phyloP scores from a whole-genome alignment of 2,329 filamentous ascomycete genomes.

The Podosphaera fusca region DNA sequence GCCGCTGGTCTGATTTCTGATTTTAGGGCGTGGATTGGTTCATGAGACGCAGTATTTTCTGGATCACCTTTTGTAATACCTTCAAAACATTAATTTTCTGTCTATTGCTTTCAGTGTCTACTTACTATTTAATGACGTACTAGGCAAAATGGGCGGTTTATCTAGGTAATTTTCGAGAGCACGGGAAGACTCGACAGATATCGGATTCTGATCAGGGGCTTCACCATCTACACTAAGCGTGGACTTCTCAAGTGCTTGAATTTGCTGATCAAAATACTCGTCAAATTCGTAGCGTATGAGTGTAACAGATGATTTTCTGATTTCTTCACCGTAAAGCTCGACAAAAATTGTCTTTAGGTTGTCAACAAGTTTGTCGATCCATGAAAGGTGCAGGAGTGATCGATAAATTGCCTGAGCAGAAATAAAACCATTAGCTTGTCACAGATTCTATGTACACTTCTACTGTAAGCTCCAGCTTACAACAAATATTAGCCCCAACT shows the following conservation, averaged over 20 bases:
- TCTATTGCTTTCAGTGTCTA: not conserved
- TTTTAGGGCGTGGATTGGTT: constrained; percentile 45
- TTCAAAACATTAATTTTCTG: constrained; percentile 3
- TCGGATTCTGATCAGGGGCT: constrained; percentile 10
- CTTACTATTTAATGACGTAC: constrained; percentile 13
- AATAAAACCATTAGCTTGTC: not conserved
- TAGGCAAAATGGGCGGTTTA: constrained; percentile 25
- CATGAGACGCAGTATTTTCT: constrained; percentile 18
- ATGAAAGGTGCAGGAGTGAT: constrained; percentile 79
- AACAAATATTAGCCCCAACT: constrained; percentile 86
- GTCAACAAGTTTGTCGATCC: constrained; percentile 91
- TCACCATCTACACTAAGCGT: constrained; percentile 16
- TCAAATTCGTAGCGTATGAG: constrained; percentile 70
- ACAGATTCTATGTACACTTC: not conserved
- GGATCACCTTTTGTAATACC: constrained; percentile 13
- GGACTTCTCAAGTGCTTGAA: constrained; percentile 52
- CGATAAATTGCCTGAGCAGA: constrained; percentile 67
- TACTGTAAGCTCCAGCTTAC: constrained; percentile 24
- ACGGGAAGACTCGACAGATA: constrained; percentile 7
- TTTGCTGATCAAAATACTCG: constrained; percentile 81
- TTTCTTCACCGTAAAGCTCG: constrained; percentile 68
- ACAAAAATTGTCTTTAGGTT: constrained; percentile 86
- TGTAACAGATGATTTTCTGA: constrained; percentile 60
- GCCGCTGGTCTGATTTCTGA: constrained; percentile 53
- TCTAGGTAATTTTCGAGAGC: constrained; percentile 15